These are phyloP conservation scores for Fusarium heterosporum DNA, from an alignment of 2,329 filamentous ascomycete species.

Conservation along the genomic window DNA sequence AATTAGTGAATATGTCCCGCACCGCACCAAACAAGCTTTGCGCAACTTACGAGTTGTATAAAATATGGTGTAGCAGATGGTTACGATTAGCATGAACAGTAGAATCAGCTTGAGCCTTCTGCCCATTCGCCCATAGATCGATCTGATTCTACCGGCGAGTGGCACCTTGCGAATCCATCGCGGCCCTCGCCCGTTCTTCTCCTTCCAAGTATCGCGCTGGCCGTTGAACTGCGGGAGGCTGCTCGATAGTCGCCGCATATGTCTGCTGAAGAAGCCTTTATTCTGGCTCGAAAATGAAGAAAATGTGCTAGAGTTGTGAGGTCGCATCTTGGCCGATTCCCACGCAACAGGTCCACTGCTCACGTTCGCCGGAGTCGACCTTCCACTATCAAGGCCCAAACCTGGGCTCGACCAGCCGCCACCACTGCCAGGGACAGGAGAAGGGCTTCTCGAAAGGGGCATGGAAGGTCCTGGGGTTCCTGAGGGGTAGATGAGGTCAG, in stretches of 20 bases:
- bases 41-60: slow-evolving; percentile 77
- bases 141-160: slow-evolving; percentile 60
- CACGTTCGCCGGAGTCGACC: slow-evolving; percentile 71
- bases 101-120: slow-evolving; percentile 75
- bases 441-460: slow-evolving; percentile 89
- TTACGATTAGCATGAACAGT: slow-evolving; percentile 68
- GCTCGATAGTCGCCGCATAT: slow-evolving; percentile 83
- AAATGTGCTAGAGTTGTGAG: slow-evolving; percentile 77
- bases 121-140: slow-evolving; percentile 63
- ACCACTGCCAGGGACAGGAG: slow-evolving; percentile 82
- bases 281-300: slow-evolving; percentile 84
- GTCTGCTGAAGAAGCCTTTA: slow-evolving; percentile 87
- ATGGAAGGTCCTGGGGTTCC: slow-evolving; percentile 72
- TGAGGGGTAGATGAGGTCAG: slow-evolving; percentile 46
- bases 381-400: slow-evolving; percentile 77
- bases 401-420: slow-evolving; percentile 91
- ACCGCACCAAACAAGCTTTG: neutral
- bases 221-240: slow-evolving; percentile 80
- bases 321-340: slow-evolving; percentile 84
- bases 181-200: slow-evolving; percentile 74
- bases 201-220: slow-evolving; percentile 76
- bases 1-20: neutral
- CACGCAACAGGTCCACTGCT: slow-evolving; percentile 76
- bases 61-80: slow-evolving; percentile 78
- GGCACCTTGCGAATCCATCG: slow-evolving; percentile 64